Base-by-base conservation (phyloP, 2,329 filamentous ascomycete genomes). In the Neofusicoccum sp. region DNA sequence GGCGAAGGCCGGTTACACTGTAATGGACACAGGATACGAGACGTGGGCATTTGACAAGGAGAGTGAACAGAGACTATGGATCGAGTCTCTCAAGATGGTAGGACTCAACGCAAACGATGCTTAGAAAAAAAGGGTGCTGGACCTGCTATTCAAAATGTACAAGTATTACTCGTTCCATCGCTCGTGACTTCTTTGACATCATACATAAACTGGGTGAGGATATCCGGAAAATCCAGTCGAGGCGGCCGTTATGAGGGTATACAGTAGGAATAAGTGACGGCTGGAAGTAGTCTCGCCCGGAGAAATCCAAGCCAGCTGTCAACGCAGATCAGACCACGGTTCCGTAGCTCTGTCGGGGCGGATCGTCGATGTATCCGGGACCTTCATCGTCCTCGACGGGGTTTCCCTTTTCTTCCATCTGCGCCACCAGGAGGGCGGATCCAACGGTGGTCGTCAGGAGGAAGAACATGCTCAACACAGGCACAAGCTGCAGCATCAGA, bases 381-480 rank as follows among this genome's bases (percentile, higher is more conserved):
- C 50, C 44, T 11, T 54, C 49, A 12, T 49, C 56, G 8, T 56
- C 50, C 16, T 56, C 50, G n/a, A 56, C 43, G 11, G 61, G 49
- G 37, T 52, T 63, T 16, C 61, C 41, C 44, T 85, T 80, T 61
- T 86, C 81, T 76, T 98, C 93, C 56, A 97, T 78, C 67, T 89
- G 87, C 1, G 88, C 88, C 1, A 88, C 91, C 93, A 94, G 98
- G 39, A 98, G 79, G 1, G 92, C 94, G 47, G 91, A 89, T 2
- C 94, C 95, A 22, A 88, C 87, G 1, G 93, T 90, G 3, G 91
- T 93, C 0, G 94, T 97, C 67, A 99, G 79, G 43, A 98, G 83
- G 75, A 98, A 97, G 73, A 98, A 88, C 83, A 99, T 96, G n/a
- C 91, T 96, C 54, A 97, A 77, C 11, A 94, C 84, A 1, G 95